phyloP scores from a whole-genome alignment of 1,284 basidiomycete species.

The Moesziomyces sp. region DNA sequence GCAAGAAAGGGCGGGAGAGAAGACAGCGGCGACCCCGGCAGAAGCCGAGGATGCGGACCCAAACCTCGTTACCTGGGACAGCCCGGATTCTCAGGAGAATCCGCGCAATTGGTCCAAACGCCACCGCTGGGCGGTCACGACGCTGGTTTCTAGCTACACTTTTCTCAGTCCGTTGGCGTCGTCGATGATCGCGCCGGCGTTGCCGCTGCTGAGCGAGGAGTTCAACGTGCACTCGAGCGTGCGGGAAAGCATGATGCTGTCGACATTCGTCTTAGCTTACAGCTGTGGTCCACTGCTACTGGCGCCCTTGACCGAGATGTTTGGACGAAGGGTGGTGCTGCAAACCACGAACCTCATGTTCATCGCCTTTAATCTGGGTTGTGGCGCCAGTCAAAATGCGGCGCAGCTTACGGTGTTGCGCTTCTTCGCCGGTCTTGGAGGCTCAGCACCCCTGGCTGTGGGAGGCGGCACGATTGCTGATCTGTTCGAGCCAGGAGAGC shows the following conservation, averaged over 20 bases:
- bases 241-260: constrained; percentile 49
- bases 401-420: constrained; percentile 71
- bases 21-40: neutral
- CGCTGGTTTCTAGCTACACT: constrained; percentile 55
- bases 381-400: constrained; percentile 43
- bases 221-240: constrained; percentile 43
- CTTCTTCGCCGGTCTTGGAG: constrained; percentile 76
- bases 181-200: constrained; percentile 63
- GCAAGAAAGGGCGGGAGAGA: constrained; percentile 8
- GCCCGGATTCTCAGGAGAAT: constrained; percentile 74
- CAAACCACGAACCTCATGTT: constrained; percentile 57
- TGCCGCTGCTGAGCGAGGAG: constrained; percentile 42
- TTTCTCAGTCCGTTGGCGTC: constrained; percentile 58
- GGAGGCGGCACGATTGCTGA: constrained; percentile 72
- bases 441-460: constrained; percentile 70
- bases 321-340: constrained; percentile 63
- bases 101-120: constrained; percentile 76
- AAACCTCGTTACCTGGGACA: constrained; percentile 74
- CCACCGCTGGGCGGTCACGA: constrained; percentile 75
- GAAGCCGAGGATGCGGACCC: constrained; percentile 38
- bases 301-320: constrained; percentile 73
- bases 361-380: constrained; percentile 61
- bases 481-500: constrained; percentile 76
- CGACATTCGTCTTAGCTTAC: constrained; percentile 58
- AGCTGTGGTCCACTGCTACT: constrained; percentile 55